These are phyloP conservation scores for Zizania latifolia DNA, from an alignment of 176 grass and related monocot species.

Conservation along the genomic window DNA sequence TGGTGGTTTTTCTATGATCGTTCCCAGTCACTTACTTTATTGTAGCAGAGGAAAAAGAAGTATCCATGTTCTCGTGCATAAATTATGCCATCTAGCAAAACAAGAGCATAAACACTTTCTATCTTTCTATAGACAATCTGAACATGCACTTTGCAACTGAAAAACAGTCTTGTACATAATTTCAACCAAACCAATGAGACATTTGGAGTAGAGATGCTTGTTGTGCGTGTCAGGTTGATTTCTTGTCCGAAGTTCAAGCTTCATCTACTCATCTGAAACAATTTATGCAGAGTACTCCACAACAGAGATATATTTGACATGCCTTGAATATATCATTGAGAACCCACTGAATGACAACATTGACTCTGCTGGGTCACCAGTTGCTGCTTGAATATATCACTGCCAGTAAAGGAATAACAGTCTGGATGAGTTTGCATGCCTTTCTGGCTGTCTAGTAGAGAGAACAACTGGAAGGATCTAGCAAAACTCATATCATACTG, in stretches of 20 bases:
- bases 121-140: too few species aligned
- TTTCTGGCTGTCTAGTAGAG: neutral
- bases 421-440: too few species aligned
- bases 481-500: neutral
- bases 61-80: neutral
- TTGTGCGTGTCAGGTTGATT: neutral
- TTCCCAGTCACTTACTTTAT: neutral
- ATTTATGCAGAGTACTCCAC: too few species aligned
- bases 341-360: too few species aligned
- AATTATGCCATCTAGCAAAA: too few species aligned
- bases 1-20: neutral
- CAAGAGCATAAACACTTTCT: too few species aligned
- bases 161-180: neutral
- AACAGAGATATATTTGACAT: constrained; percentile 88
- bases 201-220: neutral
- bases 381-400: too few species aligned
- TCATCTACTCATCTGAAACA: too few species aligned
- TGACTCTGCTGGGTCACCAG: too few species aligned
- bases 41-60: neutral
- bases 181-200: too few species aligned
- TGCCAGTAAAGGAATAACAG: too few species aligned
- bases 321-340: constrained; percentile 9
- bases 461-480: neutral
- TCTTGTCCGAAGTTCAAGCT: constrained; percentile 5
- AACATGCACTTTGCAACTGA: neutral